Percentiles rank a stretch among this genome's conserved stretches.
phyloP scores from a whole-genome alignment of 768 basidiomycete species.

The Sporobolomyces phaffii region DNA sequence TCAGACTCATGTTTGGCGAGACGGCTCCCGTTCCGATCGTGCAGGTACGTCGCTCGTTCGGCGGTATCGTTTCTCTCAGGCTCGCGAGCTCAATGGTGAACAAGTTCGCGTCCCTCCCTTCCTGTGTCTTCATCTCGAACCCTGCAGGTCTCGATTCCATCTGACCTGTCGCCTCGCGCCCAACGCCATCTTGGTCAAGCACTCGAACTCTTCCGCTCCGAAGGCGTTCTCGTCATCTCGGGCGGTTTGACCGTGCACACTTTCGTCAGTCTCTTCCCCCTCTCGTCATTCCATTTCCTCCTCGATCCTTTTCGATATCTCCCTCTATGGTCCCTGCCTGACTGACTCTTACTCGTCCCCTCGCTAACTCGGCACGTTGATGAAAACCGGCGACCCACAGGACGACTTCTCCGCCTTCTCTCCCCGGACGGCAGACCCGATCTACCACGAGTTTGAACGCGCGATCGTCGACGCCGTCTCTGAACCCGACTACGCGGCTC shows the following conservation, averaged over 20 bases:
- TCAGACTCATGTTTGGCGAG: conserved; percentile 64
- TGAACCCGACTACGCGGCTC: conserved; percentile 50
- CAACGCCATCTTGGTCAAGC: conserved; percentile 65
- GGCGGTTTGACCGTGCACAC: conserved; percentile 69
- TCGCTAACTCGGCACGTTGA: too few species aligned
- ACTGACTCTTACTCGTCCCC: too few species aligned
- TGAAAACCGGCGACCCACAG: too few species aligned
- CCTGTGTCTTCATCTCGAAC: not conserved
- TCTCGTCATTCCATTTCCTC: not conserved
- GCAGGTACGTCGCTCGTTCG: conserved; percentile 47
- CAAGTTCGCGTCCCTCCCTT: conserved; percentile 42
- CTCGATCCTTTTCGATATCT: conserved; percentile 6
- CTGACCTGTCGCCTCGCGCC: conserved; percentile 55
- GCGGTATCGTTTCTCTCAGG: too few species aligned
- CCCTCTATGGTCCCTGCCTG: not conserved
- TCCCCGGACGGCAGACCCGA: conserved; percentile 52
- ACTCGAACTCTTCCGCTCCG: conserved; percentile 58
- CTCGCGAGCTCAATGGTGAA: too few species aligned
- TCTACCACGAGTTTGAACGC: conserved; percentile 57
- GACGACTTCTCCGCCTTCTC: conserved; percentile 54
- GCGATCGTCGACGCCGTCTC: conserved; percentile 57
- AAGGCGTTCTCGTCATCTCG: conserved; percentile 63
- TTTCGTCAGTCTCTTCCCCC: conserved; percentile 43
- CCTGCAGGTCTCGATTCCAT: conserved; percentile 52
- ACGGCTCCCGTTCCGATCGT: conserved; percentile 59